Percentiles rank a stretch among this genome's conserved stretches.
These are phyloP conservation scores for Carallia pectinifolia DNA, from an alignment of 345 rosid species.

Conservation along the genomic window DNA sequence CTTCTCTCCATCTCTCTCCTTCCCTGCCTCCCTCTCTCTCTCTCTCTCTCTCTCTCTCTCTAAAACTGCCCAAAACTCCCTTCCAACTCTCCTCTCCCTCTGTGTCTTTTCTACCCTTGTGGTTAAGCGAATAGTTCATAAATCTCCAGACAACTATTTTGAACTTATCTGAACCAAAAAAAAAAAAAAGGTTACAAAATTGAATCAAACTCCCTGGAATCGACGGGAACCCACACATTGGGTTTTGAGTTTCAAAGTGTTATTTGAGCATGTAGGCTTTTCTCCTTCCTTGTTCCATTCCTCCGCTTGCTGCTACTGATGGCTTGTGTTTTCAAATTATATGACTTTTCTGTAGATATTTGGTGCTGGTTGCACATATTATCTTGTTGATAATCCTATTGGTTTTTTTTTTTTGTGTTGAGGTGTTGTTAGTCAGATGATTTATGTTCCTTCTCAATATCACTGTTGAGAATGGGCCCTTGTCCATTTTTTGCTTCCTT, in stretches of 20 bases:
- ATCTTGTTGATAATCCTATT: too few relatives aligned
- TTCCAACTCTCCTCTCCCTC: background rate
- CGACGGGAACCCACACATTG: constrained; percentile 26
- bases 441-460: constrained; percentile 41
- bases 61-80: constrained; percentile 22
- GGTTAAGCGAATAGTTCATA: constrained; percentile 37
- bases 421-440: constrained; percentile 29
- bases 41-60: constrained; percentile 2
- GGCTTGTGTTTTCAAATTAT: too few relatives aligned
- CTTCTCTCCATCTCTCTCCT: background rate
- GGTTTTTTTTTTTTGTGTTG: background rate
- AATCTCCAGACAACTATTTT: constrained; percentile 35
- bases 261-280: constrained; percentile 20
- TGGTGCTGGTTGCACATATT: too few relatives aligned
- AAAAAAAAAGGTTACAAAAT: constrained; percentile 16
- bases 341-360: too few relatives aligned
- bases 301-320: too few relatives aligned
- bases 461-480: constrained; percentile 35
- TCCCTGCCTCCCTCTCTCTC: background rate
- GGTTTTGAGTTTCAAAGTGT: background rate
- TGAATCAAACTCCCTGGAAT: constrained; percentile 20
- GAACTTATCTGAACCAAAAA: constrained; percentile 30
- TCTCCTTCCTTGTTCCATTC: too few relatives aligned
- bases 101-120: background rate
- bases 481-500: constrained; percentile 36